Evolutionary conservation across 768 basidiomycete genomes (phyloP).

Genomic region (Fomitopsis serialis): DNA sequence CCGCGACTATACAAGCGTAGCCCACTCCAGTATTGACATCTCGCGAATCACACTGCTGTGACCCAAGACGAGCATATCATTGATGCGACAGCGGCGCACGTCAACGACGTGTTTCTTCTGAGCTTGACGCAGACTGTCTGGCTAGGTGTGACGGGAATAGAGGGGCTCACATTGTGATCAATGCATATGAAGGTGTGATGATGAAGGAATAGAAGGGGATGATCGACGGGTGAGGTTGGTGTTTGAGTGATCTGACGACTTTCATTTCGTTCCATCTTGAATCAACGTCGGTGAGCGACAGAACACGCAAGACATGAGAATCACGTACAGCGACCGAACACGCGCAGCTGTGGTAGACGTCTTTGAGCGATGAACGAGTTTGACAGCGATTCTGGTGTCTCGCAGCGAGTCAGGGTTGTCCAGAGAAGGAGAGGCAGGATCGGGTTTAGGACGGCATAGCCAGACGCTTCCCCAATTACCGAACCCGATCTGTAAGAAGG

Average conservation of each 20-base stretch:
- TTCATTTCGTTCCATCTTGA: constrained; percentile 97
- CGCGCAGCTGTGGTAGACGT: constrained; percentile 82
- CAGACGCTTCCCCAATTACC: constrained; percentile 94
- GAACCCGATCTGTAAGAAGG: constrained; percentile 63
- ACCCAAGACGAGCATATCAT: background rate
- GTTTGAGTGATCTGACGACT: constrained; percentile 79
- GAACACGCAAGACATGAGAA: background rate
- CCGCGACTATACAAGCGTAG: too few species aligned
- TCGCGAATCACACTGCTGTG: background rate
- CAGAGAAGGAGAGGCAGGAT: constrained; percentile 25
- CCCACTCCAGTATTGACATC: too few species aligned
- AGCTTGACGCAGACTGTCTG: background rate
- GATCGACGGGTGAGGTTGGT: constrained; percentile 86
- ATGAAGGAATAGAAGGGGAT: constrained; percentile 93
- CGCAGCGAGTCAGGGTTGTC: constrained; percentile 36
- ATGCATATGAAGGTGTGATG: constrained; percentile 84
- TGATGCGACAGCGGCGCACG: background rate
- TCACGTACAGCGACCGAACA: constrained; percentile 75
- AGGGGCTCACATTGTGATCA: constrained; percentile 80
- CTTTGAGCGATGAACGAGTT: constrained; percentile 84
- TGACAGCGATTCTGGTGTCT: constrained; percentile 71
- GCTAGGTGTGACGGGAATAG: background rate
- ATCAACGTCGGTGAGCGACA: background rate
- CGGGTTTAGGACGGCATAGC: constrained; percentile 62
- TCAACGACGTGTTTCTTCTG: background rate